Base-by-base conservation (phyloP, 2,329 filamentous ascomycete species). In the Trichoderma sp. region DNA sequence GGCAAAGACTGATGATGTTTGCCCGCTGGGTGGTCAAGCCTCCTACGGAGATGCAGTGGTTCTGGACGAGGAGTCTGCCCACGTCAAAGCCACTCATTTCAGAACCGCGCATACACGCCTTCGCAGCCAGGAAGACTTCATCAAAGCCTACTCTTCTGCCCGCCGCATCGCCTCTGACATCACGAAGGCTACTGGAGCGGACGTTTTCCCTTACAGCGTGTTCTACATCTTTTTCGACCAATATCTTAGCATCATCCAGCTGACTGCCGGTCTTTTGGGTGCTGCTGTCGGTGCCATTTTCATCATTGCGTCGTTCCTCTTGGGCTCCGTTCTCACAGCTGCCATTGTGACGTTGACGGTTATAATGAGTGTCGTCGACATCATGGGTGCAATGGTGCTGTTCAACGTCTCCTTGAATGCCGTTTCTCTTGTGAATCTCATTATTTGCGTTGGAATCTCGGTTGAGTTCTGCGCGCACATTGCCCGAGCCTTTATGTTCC, bases 201-300 rank as follows among this genome's bases (percentile, higher is more conserved):
- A 97, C 29, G 92, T 99, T 3, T 99, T 99, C 88, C 95, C 97
- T 0, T 99, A 99, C 86, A 97, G 94, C 79, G 93, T 98, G 76
- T 98, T 98, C 83, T 99, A 99, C 86, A 95, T 99, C 83, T 99
- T 98, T 89, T 99, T 99, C 83, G 97, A 99, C 82, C 97, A 98
- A 83, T 99, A 99, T 82, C 90, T 94, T 6, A 91, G 90, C 75
- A 98, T 99, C 77, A 91, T 97, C 24, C 88, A 89, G 12, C 88
- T 98, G 4, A 95, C 96, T 0, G 93, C 90, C 1, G 91, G 93
- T 0, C 90, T 99, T 1, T 89, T 99, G 35, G 93, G 93, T 56
- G 93, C 94, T 4, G 96, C 95, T 0, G 88, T 98, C 16, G 94
- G 89, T 31, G 94, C 98, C 78, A 97, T 98, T 76, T 93, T 98